phyloP scores from a whole-genome alignment of 345 rosid genomes.

The Gossypium turneri region DNA sequence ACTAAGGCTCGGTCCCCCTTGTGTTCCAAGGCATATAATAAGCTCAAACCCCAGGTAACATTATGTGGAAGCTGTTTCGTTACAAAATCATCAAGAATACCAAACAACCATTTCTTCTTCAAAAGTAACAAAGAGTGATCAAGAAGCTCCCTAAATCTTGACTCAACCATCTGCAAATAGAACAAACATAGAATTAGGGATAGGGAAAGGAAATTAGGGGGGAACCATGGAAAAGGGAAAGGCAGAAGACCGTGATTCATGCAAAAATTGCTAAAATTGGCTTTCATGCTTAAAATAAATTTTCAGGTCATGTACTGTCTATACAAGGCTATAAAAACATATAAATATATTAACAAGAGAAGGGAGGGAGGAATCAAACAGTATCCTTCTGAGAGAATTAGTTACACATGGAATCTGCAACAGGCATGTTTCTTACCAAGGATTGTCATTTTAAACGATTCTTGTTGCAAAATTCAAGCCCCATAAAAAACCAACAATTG shows the following conservation, averaged over 20 bases:
- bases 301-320: neutral
- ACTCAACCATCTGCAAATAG: constrained; percentile 72
- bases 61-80: constrained; percentile 98
- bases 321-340: neutral
- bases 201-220: neutral
- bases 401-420: neutral
- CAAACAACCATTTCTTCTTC: constrained; percentile 90
- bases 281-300: neutral
- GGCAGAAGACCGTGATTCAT: neutral
- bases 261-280: neutral
- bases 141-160: constrained; percentile 80
- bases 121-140: constrained; percentile 74
- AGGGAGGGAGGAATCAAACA: neutral
- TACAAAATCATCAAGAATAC: constrained; percentile 86
- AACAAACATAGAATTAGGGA: neutral
- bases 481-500: neutral
- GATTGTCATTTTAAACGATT: neutral
- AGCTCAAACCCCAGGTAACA: constrained; percentile 97
- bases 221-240: neutral
- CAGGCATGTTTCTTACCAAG: constrained; percentile 1
- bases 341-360: neutral
- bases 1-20: constrained; percentile 75
- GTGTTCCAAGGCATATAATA: constrained; percentile 90
- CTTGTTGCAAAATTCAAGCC: neutral
- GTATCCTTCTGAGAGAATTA: neutral